phyloP scores from a whole-genome alignment of 768 basidiomycete genomes.

The Psilocybe sp. region DNA sequence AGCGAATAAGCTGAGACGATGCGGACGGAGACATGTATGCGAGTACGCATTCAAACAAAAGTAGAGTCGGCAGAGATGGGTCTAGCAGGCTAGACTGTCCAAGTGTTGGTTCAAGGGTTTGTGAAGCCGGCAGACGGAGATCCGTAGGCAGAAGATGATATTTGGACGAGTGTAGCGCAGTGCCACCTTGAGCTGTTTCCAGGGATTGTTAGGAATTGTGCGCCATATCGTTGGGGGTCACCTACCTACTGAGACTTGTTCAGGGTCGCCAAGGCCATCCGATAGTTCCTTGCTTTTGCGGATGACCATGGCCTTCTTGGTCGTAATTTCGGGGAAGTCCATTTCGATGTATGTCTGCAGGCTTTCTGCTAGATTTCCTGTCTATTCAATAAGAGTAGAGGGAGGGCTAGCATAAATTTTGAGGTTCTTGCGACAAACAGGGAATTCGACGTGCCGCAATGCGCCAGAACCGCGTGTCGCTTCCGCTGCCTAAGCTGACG shows the following conservation, averaged over 20 bases:
- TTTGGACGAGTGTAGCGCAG: slow-evolving; percentile 46
- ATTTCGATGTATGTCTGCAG: slow-evolving; percentile 77
- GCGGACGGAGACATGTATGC: slow-evolving; percentile 74
- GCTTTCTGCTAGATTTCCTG: slow-evolving; percentile 45
- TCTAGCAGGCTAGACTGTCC: slow-evolving; percentile 42
- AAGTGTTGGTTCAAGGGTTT: slow-evolving; percentile 37
- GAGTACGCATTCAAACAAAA: slow-evolving; percentile 92
- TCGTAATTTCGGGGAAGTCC: slow-evolving; percentile 86
- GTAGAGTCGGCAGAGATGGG: slow-evolving; percentile 67
- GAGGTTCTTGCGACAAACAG: slow-evolving; percentile 7
- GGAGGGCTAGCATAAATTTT: slow-evolving; percentile 1
- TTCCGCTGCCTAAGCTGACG: slow-evolving; percentile 93
- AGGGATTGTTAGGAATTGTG: slow-evolving; percentile 3
- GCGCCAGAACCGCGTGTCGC: slow-evolving; percentile 95
- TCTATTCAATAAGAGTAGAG: slow-evolving; percentile 39
- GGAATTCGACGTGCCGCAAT: slow-evolving; percentile 59
- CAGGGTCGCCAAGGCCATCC: slow-evolving; percentile 44
- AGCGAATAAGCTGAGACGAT: slow-evolving; percentile 60
- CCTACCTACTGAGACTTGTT: slow-evolving; percentile 43
- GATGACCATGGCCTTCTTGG: slow-evolving; percentile 80
- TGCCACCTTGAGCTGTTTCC: slow-evolving; percentile 57
- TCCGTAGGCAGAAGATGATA: slow-evolving; percentile 80
- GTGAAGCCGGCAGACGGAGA: slow-evolving; percentile 57
- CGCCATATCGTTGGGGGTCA: slow-evolving; percentile 1
- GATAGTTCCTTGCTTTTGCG: slow-evolving; percentile 61